Conservation (phyloP, 805 yeast species). For the Candida manassasensis region DNA sequence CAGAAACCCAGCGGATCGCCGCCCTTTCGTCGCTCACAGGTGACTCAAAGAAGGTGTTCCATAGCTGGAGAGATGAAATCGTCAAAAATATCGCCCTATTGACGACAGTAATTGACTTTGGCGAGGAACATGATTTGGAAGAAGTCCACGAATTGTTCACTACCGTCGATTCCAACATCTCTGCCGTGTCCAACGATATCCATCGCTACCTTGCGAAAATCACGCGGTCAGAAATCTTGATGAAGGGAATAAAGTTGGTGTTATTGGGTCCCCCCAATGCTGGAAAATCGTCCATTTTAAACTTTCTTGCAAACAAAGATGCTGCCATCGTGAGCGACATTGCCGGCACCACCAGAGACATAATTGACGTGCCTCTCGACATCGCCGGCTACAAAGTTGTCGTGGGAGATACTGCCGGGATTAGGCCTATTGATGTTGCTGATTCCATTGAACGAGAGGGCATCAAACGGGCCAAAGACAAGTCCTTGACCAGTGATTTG, state of each 20-base stretch:
- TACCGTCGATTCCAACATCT: conserved; percentile 43
- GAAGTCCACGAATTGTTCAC: conserved; percentile 52
- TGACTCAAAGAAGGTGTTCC: conserved; percentile 48
- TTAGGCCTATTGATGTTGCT: conserved; percentile 44
- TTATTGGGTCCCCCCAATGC: conserved; percentile 93
- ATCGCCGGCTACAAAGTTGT: conserved; percentile 80
- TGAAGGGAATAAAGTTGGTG: conserved; percentile 68
- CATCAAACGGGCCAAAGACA: conserved; percentile 65
- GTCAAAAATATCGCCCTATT: conserved; percentile 66
- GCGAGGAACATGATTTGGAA: conserved; percentile 85
- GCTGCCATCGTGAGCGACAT: conserved; percentile 87
- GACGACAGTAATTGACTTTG: conserved; percentile 89
- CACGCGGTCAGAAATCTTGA: conserved; percentile 54
- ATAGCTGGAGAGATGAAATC: conserved; percentile 62
- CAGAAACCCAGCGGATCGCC: conserved; percentile 78
- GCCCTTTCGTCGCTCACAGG: conserved; percentile 76
- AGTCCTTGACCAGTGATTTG: conserved; percentile 59
- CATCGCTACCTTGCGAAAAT: conserved; percentile 41
- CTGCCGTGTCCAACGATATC: conserved; percentile 42
- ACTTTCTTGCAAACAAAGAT: conserved; percentile 69
- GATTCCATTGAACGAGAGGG: conserved; percentile 77
- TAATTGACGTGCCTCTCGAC: conserved; percentile 76
- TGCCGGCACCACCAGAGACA: conserved; percentile 93
- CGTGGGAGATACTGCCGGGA: conserved; percentile 91
- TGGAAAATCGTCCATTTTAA: conserved; percentile 86